Conservation (phyloP, 345 rosid genomes). For the Eucalyptus guilfoylei region DNA sequence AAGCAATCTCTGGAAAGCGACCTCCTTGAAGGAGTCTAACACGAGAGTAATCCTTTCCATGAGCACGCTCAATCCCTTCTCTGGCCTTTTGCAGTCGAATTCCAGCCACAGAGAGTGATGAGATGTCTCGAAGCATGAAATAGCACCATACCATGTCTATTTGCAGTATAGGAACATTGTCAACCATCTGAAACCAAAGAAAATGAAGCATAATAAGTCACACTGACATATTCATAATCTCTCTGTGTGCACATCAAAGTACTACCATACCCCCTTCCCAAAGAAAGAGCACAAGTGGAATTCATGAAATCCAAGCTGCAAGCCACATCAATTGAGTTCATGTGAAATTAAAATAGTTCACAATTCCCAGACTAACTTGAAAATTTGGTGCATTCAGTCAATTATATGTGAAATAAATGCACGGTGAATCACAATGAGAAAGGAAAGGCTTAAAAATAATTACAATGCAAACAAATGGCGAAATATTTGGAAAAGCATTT, state of each 20-base stretch:
- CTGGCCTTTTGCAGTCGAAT: conserved; percentile 73
- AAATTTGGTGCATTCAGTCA: neutral
- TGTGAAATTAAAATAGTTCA: neutral
- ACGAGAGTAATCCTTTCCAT: conserved; percentile 86
- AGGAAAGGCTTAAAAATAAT: neutral
- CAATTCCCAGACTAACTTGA: neutral
- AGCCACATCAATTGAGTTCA: neutral
- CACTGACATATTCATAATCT: neutral
- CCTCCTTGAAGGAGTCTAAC: conserved; percentile 80
- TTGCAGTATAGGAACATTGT: conserved; percentile 86
- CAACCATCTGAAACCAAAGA: conserved; percentile 36
- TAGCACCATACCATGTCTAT: conserved; percentile 99
- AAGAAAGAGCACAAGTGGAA: neutral
- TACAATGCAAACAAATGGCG: neutral
- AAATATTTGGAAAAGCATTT: neutral
- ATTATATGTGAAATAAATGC: neutral
- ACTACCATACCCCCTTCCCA: neutral
- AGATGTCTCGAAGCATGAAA: conserved; percentile 82
- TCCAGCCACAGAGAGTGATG: conserved; percentile 82
- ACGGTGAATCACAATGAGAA: neutral
- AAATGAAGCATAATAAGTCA: neutral
- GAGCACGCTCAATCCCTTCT: conserved; percentile 82
- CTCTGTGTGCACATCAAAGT: neutral
- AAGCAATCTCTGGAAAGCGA: conserved; percentile 59
- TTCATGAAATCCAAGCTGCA: neutral